Base-by-base conservation (phyloP, 192 early-diverging fungal species). In the Spizellomyces sp. region DNA sequence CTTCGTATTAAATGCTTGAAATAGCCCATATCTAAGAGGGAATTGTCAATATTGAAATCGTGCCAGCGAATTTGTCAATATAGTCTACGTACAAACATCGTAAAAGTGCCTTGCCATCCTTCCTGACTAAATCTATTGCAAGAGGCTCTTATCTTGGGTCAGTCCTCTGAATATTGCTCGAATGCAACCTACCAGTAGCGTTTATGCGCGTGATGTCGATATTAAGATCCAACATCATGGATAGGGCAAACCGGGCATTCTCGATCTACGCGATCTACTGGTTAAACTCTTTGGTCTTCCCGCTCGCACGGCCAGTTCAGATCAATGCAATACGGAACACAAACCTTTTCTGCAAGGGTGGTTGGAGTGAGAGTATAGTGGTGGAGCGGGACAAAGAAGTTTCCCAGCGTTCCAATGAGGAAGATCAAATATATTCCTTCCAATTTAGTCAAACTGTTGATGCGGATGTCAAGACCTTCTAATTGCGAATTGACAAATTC, bases 311-410 rank as follows among this genome's bases (percentile, higher is more conserved):
- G 27, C 3, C 27, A 36, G 27, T 36, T 36, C 27, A 36, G 27
- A 36, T 36, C 27, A 36, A 36, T 36, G 27, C 27, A 36, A 2
- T 36, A 3, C 27, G 27, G 27, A 36, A 36, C 54, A 15, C 68
- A 45, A 17, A 73, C 75, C 75, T 77, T 73, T 9, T 62, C 75
- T 5, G 52, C 56, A 57, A 58, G 9, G 6, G 52, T 62, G 48
- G 8, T 46, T n/a, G 75, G 75, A 14, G 21, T 69, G 17, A 77
- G 46, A 6, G 41, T 14, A 46, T 73, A 77, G 17, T 43, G 59
- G 42, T 66, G 43, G 55, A 80, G 14, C 36, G 79, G 79, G 17
- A 80, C 75, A 68, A 77, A 80, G 44, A 80, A 74, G 48, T 69
- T 55, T 5, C 71, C 79, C 9, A 80, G 48, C 6, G 65, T 69